Evolutionary conservation across 768 basidiomycete species (phyloP), one percentile per base, ranked within the genome.

Genomic region (Amylocystis lapponica): DNA sequence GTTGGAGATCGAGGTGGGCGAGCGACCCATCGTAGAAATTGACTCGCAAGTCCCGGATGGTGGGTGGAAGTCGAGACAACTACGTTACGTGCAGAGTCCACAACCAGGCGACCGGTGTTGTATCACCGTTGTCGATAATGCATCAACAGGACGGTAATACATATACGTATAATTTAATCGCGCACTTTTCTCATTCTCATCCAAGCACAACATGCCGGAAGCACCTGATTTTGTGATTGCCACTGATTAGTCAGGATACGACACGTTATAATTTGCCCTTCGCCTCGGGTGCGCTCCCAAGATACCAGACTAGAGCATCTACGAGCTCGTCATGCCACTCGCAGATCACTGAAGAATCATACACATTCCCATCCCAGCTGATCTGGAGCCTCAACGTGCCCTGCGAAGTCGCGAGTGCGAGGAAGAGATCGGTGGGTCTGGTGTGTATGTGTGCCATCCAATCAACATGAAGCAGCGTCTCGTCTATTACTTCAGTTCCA

Each of bases 1-100:
- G 30, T 51, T 87, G 9, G 81, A 85, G 53, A 80, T 79, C 1
- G 70, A 79, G 41, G 82, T 84, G n/a, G 68, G 71, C 10, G 72
- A 78, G 41, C 39, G 33, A 36, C 31, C 44, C 23, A 19, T 8
- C 33, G 36, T 22, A 9, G 36, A 20, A 6, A 10, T 11, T 10
- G 22, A 43, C 16, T 17, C 35, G 16, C 27, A 5, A 23, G 7
- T 13, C 13, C 20, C 36, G 41, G 47, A 41, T 36, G 26, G 45
- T 10, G 5, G 45, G 14, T 69, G 69, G 70, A 51, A 46, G 41
- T 62, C 66, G 5, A 59, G 68, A 49, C 65, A 64, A 8, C 27
- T 54, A 23, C 62, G 59, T 30, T 75, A 75, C 48, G 46, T 67
- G 36, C 70, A 73, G 50, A 57, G 61, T 10, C 59, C 69, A 12